These are phyloP conservation scores for Acorus gramineus DNA, from an alignment of 106 monocot species.

Conservation along the genomic window DNA sequence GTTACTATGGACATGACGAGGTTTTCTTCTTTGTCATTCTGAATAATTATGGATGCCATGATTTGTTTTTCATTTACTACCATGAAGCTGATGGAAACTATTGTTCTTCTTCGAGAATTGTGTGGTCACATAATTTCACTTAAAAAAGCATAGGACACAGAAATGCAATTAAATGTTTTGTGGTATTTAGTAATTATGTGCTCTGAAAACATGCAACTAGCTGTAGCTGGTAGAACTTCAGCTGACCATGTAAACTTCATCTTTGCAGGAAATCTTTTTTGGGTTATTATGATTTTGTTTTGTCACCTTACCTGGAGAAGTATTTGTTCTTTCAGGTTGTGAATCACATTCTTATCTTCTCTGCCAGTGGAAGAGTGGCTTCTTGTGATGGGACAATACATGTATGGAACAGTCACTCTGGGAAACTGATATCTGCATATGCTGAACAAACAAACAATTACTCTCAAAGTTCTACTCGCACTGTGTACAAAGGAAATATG, in stretches of 20 bases:
- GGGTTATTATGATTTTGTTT: not conserved
- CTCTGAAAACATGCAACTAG: too few species aligned
- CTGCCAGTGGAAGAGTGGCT: conserved; percentile 65
- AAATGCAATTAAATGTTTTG: too few species aligned
- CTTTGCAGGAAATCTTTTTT: not conserved
- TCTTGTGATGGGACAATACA: conserved; percentile 98
- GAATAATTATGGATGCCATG: too few species aligned
- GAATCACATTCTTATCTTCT: conserved; percentile 59
- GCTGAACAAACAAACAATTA: conserved; percentile 52
- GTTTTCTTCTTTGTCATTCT: conserved; percentile 20
- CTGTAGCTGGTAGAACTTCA: too few species aligned
- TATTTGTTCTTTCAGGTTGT: conserved; percentile 51
- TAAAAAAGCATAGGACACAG: too few species aligned
- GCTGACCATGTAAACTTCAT: too few species aligned
- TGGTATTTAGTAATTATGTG: too few species aligned
- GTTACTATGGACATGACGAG: conserved; percentile 99
- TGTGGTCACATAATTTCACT: too few species aligned
- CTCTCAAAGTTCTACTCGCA: conserved; percentile 12
- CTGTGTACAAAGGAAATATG: conserved; percentile 23
- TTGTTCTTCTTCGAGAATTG: too few species aligned
- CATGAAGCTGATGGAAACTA: too few species aligned
- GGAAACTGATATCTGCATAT: conserved; percentile 75
- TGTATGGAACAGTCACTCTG: conserved; percentile 83
- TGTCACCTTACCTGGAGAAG: not conserved
- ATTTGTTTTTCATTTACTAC: too few species aligned